Conservation (phyloP, 208 protist genomes). For the Polymyxa betae region DNA sequence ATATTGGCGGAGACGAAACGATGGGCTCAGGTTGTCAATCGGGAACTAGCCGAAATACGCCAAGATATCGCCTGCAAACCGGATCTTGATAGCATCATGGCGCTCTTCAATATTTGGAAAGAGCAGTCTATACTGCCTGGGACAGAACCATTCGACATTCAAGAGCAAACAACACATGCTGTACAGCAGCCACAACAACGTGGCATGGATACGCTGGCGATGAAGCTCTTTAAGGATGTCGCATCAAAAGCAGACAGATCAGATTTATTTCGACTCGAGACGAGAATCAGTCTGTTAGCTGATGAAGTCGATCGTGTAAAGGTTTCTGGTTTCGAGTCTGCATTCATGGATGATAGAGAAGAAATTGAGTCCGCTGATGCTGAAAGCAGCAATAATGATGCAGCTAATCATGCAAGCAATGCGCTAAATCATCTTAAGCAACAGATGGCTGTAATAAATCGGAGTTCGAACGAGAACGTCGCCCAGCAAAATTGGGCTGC, state of each 20-base stretch:
- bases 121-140: neutral
- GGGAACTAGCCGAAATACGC: neutral
- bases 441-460: neutral
- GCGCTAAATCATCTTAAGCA: neutral
- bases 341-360: neutral
- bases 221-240: constrained; percentile 34
- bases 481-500: neutral
- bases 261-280: neutral
- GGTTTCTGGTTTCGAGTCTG: neutral
- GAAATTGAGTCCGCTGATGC: neutral
- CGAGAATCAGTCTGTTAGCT: neutral
- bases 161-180: neutral
- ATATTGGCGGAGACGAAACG: neutral
- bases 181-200: neutral
- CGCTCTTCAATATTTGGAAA: constrained; percentile 20
- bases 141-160: neutral
- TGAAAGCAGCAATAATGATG: neutral
- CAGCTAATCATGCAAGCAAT: neutral
- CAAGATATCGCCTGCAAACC: constrained; percentile 23
- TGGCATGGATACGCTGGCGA: neutral
- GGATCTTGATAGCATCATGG: constrained; percentile 17
- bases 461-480: neutral
- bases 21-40: neutral
- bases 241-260: neutral
- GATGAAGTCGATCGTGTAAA: neutral